Conservation (phyloP, 2,329 filamentous ascomycete genomes). For the Mollisia scopiformis region DNA sequence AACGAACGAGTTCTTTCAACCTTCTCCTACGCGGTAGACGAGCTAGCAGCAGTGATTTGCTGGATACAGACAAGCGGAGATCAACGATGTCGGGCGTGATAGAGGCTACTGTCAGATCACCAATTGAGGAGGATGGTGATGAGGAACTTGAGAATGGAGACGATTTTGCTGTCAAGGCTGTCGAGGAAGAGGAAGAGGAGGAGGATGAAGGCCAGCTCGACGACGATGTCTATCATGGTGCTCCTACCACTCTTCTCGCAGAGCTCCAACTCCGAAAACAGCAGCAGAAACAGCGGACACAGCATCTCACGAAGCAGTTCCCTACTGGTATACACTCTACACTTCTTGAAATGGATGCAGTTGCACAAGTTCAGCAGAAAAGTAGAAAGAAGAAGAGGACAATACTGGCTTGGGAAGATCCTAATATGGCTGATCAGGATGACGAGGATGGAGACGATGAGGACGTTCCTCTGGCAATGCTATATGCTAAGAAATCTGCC, state of each 20-base stretch:
- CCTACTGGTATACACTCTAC: slow-evolving; percentile 89
- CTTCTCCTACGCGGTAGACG: slow-evolving; percentile 44
- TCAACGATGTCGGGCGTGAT: slow-evolving; percentile 29
- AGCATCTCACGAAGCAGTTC: slow-evolving; percentile 62
- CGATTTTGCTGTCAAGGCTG: slow-evolving; percentile 27
- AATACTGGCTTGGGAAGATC: slow-evolving; percentile 89
- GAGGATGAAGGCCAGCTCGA: slow-evolving; percentile 46
- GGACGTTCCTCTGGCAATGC: slow-evolving; percentile 84
- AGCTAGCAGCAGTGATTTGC: slow-evolving; percentile 27
- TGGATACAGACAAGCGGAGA: slow-evolving; percentile 23
- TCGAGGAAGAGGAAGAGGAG: slow-evolving; percentile 48
- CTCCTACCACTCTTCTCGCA: slow-evolving; percentile 87
- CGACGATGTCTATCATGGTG: slow-evolving; percentile 62
- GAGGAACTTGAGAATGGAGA: slow-evolving; percentile 28
- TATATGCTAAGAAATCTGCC: slow-evolving; percentile 60
- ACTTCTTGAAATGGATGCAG: slow-evolving; percentile 85
- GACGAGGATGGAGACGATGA: slow-evolving; percentile 68
- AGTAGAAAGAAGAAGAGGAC: slow-evolving; percentile 75
- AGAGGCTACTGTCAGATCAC: slow-evolving; percentile 21
- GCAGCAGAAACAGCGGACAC: slow-evolving; percentile 80
- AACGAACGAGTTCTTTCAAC: slow-evolving; percentile 50
- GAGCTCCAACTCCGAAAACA: slow-evolving; percentile 91
- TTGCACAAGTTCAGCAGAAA: slow-evolving; percentile 81
- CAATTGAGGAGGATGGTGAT: slow-evolving; percentile 31
- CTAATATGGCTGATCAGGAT: slow-evolving; percentile 47